Evolutionary conservation across 768 basidiomycete species (phyloP).

Genomic region (Pholiota molesta): DNA sequence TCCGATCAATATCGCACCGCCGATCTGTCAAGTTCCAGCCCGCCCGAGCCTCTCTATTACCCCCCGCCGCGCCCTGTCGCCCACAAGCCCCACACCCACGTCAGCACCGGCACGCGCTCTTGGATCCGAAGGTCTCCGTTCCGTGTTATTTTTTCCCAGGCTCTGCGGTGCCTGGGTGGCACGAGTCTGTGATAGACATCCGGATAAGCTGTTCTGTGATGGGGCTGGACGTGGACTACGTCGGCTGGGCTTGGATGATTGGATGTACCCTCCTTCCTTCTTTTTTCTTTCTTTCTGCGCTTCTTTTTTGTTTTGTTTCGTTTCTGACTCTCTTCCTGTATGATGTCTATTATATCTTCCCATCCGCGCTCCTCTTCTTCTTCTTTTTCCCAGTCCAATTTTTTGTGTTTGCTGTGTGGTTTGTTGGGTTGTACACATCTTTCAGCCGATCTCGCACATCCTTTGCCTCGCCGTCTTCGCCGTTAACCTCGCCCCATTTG

Average conservation of each 20-base stretch:
- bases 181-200: neutral
- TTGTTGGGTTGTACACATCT: slow-evolving; percentile 4
- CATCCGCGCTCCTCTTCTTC: neutral
- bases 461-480: neutral
- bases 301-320: too few relatives aligned
- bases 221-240: neutral
- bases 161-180: neutral
- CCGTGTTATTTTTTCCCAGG: neutral
- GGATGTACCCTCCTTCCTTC: neutral
- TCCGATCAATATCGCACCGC: neutral
- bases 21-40: neutral
- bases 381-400: neutral
- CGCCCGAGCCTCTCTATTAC: neutral
- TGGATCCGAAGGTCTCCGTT: neutral
- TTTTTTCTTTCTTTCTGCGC: too few relatives aligned
- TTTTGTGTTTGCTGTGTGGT: neutral
- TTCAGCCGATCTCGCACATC: neutral
- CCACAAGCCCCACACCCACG: neutral
- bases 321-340: neutral
- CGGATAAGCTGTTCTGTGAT: neutral
- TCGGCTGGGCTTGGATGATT: neutral
- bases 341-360: slow-evolving; percentile 6
- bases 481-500: neutral
- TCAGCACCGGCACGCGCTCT: neutral
- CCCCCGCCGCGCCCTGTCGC: neutral